Base-by-base conservation (phyloP, 2,329 filamentous ascomycete genomes). In the Colletotrichum musae region DNA sequence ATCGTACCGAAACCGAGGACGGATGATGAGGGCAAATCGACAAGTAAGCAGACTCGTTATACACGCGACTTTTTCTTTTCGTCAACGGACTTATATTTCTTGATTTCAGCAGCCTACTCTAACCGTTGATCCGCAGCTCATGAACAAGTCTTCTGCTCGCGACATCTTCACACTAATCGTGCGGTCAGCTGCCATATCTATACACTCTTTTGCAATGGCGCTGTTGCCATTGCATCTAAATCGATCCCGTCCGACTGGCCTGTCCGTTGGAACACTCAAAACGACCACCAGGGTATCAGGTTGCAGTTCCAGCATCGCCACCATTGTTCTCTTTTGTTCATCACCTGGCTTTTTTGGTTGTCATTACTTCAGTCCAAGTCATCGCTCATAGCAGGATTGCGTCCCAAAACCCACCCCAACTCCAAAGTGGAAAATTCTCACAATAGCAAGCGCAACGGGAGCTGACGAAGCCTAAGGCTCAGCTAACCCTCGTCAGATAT, bases 361-460 rank as follows among this genome's bases (percentile, higher is more conserved):
- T 70, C 51, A 63, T 63, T 68, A 62, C 39, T 48, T 24, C 39
- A 32, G 52, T 50, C 48, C 58, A 61, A 57, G 21, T 58, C 64
- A 53, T 62, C 58, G 51, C 57, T 57, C 51, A 47, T 59, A 43
- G 59, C 16, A 58, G 13, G 51, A 16, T 41, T 43, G 41, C 21
- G 45, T 28, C 36, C 52, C 13, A 21, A 53, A 53, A 52, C 18
- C 21, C 48, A 50, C 41, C 50, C 32, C 32, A 70, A 68, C 67
- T 28, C 63, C 62, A 28, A 36, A 24, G 18, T 16, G 28, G 18
- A 41, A 52, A 64, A 52, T 39, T 21, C 51, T 21, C 51, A 54
- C 51, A 21, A 68, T 21, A 50, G 45, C 12, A 39, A 58, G 39
- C 54, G 57, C 41, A n/a, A 47, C 18, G 28, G 28, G 18, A 50